Conservation (phyloP, 2,329 filamentous ascomycete genomes). For the Colletotrichum liriopes region DNA sequence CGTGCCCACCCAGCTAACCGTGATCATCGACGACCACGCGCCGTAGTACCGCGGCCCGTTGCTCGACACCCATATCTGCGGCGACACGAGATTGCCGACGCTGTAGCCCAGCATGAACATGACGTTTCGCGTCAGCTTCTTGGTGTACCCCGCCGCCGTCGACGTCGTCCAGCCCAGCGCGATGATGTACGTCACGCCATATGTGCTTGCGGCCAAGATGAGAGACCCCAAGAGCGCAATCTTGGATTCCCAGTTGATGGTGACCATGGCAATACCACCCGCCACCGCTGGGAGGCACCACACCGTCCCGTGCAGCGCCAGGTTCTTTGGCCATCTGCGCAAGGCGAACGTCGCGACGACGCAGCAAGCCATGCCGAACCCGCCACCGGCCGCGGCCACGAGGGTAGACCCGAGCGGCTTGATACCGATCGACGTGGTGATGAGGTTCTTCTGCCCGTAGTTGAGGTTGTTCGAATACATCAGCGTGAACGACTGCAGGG, state of each 20-base stretch:
- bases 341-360: constrained; percentile 52
- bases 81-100: constrained; percentile 54
- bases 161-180: constrained; percentile 57
- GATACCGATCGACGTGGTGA: constrained; percentile 54
- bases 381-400: constrained; percentile 55
- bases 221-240: constrained; percentile 51
- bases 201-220: constrained; percentile 50
- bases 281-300: constrained; percentile 52
- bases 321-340: constrained; percentile 49
- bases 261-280: constrained; percentile 52
- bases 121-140: constrained; percentile 59
- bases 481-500: constrained; percentile 51
- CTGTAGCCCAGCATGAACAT: constrained; percentile 57
- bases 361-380: constrained; percentile 52
- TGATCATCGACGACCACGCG: constrained; percentile 52
- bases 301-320: constrained; percentile 50
- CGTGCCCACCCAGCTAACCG: constrained; percentile 54
- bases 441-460: constrained; percentile 57
- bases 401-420: constrained; percentile 56
- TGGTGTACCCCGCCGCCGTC: constrained; percentile 57
- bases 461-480: constrained; percentile 58
- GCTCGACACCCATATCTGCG: constrained; percentile 53
- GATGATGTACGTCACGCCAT: constrained; percentile 55
- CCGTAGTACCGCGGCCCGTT: constrained; percentile 52
- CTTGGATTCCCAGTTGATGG: constrained; percentile 49